These are phyloP conservation scores for Isoetes taiwanensis DNA, from an alignment of 75 land plant species.

Conservation along the genomic window DNA sequence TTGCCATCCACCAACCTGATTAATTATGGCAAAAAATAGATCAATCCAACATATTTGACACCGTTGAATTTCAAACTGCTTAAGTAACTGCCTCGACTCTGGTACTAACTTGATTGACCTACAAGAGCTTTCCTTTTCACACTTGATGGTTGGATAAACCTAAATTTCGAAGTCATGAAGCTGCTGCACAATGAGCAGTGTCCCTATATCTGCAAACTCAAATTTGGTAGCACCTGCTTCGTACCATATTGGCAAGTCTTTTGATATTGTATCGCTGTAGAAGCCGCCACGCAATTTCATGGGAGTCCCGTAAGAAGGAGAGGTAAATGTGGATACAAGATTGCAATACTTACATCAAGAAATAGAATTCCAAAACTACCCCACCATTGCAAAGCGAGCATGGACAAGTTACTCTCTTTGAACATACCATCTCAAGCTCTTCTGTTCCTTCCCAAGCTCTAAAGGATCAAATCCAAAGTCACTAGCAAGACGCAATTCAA, in stretches of 20 bases:
- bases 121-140: no score
- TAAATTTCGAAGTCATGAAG: no score
- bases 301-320: no score
- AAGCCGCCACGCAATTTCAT: no score
- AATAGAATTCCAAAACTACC: conserved; percentile 73
- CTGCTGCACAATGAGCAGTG: conserved; percentile 62
- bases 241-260: conserved; percentile 69
- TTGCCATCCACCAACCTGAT: no score
- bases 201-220: conserved; percentile 54
- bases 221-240: conserved; percentile 75
- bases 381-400: conserved; percentile 89
- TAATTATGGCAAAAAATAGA: no score
- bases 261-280: conserved; percentile 48
- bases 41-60: no score
- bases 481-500: conserved; percentile 62
- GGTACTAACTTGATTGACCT: no score
- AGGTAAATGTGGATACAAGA: no score
- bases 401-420: conserved; percentile 90
- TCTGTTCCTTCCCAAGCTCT: conserved; percentile 73
- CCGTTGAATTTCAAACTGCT: no score
- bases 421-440: conserved; percentile 66
- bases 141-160: no score
- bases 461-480: conserved; percentile 89
- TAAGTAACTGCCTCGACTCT: no score
- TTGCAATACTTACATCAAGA: conserved; percentile 66